Evolutionary conservation across 23 red algal genomes (phyloP), one percentile per base, ranked within the genome.

Genomic region (Gracilaria domingensis): DNA sequence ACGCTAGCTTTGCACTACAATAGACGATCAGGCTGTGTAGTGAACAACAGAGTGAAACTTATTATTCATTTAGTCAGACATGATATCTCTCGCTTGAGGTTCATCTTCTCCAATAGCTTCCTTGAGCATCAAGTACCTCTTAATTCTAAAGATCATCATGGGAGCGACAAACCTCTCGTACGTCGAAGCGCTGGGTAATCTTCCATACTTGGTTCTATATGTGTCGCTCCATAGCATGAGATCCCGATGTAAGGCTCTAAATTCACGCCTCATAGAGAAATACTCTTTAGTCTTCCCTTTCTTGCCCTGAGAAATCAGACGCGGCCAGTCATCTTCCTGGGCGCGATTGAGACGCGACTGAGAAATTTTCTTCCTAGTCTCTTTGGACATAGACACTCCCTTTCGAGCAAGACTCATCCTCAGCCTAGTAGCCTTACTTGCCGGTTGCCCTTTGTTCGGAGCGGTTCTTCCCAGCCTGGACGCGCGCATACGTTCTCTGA

Each of bases 251-350:
- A 92, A 48, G 20, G 89, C 89, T 39, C 89, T 30, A 76, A 64
- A 92, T 45, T 92, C 89, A 9, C 79, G 32, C 12, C 79, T 38
- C 89, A 92, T 71, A 25, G 73, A 8, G 34, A 84, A 92, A 29
- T 84, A 92, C 35, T 92, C 80, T n/a, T 77, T 83, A 8, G 89
- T 92, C 65, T 84, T 92, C 13, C 89, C 89, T 55, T 84, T 92
- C 89, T 84, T 92, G 23, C 67, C 84, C 45, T 92, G 60, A 26
- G 75, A 82, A 53, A 92, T 92, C 18, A 83, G 77, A 36, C 89
- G 59, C 28, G 64, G 78, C 89, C 89, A 92, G 40, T 83, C 78
- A 48, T 92, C 80, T 20, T 58, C 87, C 24, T 82, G 76, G 12
- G 89, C 76, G 58, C 80, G 58, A 61, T 83, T 83, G 1, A 83